Conservation (phyloP, 2,329 filamentous ascomycete species). For the Trichoderma sp. region DNA sequence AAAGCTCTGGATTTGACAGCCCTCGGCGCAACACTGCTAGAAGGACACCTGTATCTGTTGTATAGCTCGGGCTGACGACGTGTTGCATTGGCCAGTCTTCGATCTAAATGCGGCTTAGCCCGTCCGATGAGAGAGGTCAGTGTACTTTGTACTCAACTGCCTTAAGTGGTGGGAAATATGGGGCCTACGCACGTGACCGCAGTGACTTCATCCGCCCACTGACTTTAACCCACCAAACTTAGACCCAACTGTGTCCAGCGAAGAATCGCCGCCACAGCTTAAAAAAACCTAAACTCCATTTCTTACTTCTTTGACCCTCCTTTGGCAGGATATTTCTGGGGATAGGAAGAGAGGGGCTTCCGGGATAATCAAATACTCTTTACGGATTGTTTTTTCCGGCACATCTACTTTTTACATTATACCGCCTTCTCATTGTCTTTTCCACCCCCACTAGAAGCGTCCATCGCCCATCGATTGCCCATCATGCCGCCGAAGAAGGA, state of each 20-base stretch:
- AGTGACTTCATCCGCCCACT: conserved; percentile 31
- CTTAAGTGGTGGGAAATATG: background rate
- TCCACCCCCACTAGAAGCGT: conserved; percentile 21
- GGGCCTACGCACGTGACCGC: conserved; percentile 28
- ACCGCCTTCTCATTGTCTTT: conserved; percentile 20
- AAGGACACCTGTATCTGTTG: conserved; percentile 26
- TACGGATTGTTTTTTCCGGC: background rate
- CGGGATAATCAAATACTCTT: background rate
- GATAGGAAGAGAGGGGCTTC: background rate
- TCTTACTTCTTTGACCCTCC: background rate
- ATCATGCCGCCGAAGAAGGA: conserved; percentile 73
- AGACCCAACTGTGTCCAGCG: conserved; percentile 14
- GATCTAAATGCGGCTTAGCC: background rate
- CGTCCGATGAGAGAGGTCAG: background rate
- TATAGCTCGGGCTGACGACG: conserved; percentile 22
- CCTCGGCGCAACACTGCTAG: background rate
- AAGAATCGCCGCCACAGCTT: conserved; percentile 12
- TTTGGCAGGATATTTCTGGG: background rate
- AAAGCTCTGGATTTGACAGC: background rate
- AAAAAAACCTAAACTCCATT: background rate
- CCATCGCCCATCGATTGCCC: conserved; percentile 36
- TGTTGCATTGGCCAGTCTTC: conserved; percentile 8
- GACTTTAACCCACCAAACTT: conserved; percentile 24
- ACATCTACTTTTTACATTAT: background rate
- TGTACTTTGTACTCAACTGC: background rate